Conservation (phyloP, 805 yeast species). For the Ogataea glucozyma region DNA sequence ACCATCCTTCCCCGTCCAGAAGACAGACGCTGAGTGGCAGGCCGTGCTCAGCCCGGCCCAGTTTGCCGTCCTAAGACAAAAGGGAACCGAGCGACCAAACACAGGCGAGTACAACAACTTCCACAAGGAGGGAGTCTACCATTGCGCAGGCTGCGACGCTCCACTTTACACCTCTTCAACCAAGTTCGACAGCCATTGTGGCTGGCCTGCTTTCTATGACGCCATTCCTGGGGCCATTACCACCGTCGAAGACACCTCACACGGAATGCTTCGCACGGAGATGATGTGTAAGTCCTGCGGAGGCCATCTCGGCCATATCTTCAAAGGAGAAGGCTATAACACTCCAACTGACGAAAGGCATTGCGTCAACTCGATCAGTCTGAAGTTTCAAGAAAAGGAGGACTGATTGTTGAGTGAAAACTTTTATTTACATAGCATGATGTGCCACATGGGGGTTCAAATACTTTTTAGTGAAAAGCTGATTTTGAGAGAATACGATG, state of each 20-base stretch:
- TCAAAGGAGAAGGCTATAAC: slow-evolving; percentile 86
- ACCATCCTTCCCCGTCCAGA: slow-evolving; percentile 15
- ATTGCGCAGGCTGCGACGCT: slow-evolving; percentile 81
- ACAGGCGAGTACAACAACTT: slow-evolving; percentile 61
- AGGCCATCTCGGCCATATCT: slow-evolving; percentile 94
- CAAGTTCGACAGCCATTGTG: slow-evolving; percentile 90
- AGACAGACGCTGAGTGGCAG: slow-evolving; percentile 68
- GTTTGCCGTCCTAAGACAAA: slow-evolving; percentile 72
- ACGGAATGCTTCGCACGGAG: slow-evolving; percentile 85
- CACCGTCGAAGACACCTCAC: slow-evolving; percentile 56
- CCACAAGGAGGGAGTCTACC: slow-evolving; percentile 60
- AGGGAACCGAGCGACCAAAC: slow-evolving; percentile 69
- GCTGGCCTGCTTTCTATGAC: slow-evolving; percentile 97
- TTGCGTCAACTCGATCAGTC: slow-evolving; percentile 85
- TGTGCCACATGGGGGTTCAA: too few relatives aligned
- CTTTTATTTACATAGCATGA: too few relatives aligned
- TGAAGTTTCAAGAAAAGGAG: slow-evolving; percentile 57
- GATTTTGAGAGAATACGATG: too few relatives aligned
- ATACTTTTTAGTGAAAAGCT: too few relatives aligned
- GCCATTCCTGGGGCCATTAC: slow-evolving; percentile 80
- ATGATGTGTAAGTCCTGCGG: slow-evolving; percentile 88
- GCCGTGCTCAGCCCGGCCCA: slow-evolving; percentile 76
- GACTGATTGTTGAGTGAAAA: too few relatives aligned
- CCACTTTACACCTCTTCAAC: slow-evolving; percentile 80
- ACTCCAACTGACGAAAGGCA: slow-evolving; percentile 92